Conservation (phyloP, 2,329 filamentous ascomycete species). For the Aureobasidium melanogenum region DNA sequence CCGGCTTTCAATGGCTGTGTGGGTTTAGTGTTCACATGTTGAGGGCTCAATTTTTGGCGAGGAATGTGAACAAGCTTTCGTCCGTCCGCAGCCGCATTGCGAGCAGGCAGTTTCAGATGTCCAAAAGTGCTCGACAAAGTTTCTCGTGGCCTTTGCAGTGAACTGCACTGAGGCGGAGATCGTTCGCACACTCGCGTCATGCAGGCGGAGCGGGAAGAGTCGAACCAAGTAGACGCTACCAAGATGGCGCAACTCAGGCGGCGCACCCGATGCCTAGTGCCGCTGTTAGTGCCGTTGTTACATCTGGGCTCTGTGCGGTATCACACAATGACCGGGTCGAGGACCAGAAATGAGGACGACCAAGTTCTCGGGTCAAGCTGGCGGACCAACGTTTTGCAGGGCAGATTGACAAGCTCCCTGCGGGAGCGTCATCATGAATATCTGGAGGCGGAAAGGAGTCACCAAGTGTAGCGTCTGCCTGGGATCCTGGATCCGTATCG, state of each 20-base stretch:
- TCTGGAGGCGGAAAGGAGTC: constrained; percentile 8
- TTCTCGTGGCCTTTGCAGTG: constrained; percentile 11
- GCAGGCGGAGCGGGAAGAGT: constrained; percentile 10
- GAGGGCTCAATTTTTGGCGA: background rate
- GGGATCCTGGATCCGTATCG: background rate
- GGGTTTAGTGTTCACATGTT: background rate
- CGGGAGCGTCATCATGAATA: constrained; percentile 10
- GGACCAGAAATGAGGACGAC: constrained; percentile 10
- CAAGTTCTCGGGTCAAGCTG: constrained; percentile 10
- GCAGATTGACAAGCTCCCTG: constrained; percentile 9
- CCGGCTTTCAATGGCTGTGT: background rate
- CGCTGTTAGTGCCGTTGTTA: constrained; percentile 5
- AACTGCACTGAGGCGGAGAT: constrained; percentile 10
- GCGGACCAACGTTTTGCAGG: constrained; percentile 11
- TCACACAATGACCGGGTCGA: constrained; percentile 13
- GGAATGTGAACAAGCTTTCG: constrained; percentile 4
- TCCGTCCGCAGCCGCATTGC: background rate
- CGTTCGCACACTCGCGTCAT: constrained; percentile 13
- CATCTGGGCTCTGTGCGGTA: constrained; percentile 9
- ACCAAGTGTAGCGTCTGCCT: background rate
- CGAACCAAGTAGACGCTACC: constrained; percentile 8
- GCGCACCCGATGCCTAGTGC: constrained; percentile 9
- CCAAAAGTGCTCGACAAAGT: background rate
- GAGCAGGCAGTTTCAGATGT: constrained; percentile 10
- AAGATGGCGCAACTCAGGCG: constrained; percentile 12